Evolutionary conservation across 306 rosid species (phyloP), one percentile per base, ranked within the genome.

Genomic region (Fragaria ananassa): DNA sequence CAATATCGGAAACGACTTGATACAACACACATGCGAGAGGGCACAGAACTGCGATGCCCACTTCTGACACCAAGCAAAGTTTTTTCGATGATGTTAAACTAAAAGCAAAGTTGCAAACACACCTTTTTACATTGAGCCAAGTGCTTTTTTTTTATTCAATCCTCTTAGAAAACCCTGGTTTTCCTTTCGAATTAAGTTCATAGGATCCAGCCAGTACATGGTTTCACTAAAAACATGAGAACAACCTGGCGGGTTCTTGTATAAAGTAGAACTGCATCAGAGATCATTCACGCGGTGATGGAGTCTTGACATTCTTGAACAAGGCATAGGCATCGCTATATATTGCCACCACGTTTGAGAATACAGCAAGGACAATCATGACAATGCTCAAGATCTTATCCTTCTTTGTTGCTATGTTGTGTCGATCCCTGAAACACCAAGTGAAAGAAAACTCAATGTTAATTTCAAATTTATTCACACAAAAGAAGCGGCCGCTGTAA

Each of bases 351-450:
- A 51, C 74, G 58, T 83, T 93, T 45, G 97, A 88, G 73, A 93
- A 85, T 58, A 91, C 91, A 35, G 97, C 93, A 10, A 93, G 85
- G 29, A 81, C 84, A 70, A 93, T 86, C 98, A 93, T 93, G 44
- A 88, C n/a, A 56, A 85, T 42, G 3, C 93, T 81, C 39, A 91
- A 69, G 72, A 88, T 83, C 85, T 85, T 93, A 84, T 93, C 97
- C 75, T 81, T 79, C 85, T 75, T 85, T 2, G 97, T 93, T 41
- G 97, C 98, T 12, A 91, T 86, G 85, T 84, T 73, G 87, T 83
- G 81, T 8, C 77, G 80, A 75, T 93, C 95, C 91, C 98, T 93
- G 91, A 44, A 76, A 56, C 66, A 14, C 57, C 71, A 57, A 74
- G 41, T 3, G 18, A 68, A 27, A 27, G n/a, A 49, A 76, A 80